Conservation (phyloP, 306 rosid genomes). For the Spatholobus suberectus region DNA sequence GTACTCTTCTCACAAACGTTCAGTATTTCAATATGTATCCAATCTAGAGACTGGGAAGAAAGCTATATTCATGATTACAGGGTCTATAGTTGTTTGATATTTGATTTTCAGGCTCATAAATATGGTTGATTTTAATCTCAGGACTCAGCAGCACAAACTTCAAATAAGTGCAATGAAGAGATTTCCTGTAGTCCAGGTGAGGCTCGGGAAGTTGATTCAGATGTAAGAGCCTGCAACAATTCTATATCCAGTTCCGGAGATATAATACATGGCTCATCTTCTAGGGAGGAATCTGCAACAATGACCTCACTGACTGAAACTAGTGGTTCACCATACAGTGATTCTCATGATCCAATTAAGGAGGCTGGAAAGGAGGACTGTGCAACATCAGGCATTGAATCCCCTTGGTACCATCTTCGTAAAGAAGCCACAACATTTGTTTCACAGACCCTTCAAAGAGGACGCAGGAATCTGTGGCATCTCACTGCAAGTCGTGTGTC, state of each 20-base stretch:
- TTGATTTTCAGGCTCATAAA: constrained; percentile 35
- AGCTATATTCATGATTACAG: constrained; percentile 29
- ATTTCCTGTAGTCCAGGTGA: constrained; percentile 49
- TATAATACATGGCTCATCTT: constrained; percentile 50
- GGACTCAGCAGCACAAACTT: constrained; percentile 61
- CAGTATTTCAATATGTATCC: constrained; percentile 14
- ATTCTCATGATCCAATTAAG: constrained; percentile 46
- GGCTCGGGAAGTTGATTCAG: constrained; percentile 58
- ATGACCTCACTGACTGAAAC: constrained; percentile 55
- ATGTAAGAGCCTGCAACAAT: constrained; percentile 47
- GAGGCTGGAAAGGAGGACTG: constrained; percentile 63
- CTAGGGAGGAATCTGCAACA: constrained; percentile 53
- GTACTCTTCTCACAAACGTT: constrained; percentile 22
- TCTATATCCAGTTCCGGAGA: constrained; percentile 54
- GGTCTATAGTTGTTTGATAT: constrained; percentile 36
- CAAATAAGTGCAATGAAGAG: constrained; percentile 53
- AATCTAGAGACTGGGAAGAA: constrained; percentile 21
- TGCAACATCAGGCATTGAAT: constrained; percentile 73
- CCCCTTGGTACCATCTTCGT: constrained; percentile 95
- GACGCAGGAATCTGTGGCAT: constrained; percentile 95
- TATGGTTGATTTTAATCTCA: constrained; percentile 49
- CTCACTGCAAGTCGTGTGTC: constrained; percentile 94
- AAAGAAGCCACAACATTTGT: constrained; percentile 85
- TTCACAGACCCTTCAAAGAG: constrained; percentile 92
- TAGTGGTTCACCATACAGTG: constrained; percentile 40